phyloP scores from a whole-genome alignment of 75 land plant genomes.

The Azolla pinnata region DNA sequence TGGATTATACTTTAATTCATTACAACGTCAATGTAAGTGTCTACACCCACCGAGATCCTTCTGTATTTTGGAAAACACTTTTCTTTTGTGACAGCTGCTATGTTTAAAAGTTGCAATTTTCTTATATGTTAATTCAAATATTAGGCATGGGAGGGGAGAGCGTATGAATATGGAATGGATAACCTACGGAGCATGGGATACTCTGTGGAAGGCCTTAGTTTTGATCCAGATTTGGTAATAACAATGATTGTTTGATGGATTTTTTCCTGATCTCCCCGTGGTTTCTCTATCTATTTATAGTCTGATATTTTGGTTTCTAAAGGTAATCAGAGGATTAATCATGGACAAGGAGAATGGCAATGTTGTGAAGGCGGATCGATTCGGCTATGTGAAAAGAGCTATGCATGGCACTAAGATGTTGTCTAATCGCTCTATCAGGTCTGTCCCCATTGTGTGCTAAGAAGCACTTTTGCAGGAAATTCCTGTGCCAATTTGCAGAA shows the following conservation, averaged over 20 bases:
- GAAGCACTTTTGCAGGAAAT: not conserved
- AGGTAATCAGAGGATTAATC: conserved; percentile 96
- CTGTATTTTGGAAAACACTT: no score
- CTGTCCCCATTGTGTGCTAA: not conserved
- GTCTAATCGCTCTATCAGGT: conserved; percentile 81
- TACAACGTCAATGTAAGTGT: conserved; percentile 86
- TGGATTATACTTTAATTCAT: conserved; percentile 95
- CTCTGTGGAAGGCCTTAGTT: conserved; percentile 84
- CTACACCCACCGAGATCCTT: no score
- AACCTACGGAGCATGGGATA: conserved; percentile 79
- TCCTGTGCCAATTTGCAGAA: not conserved
- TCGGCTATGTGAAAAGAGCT: conserved; percentile 95
- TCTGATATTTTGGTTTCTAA: not conserved
- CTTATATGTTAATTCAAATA: no score
- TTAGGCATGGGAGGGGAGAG: conserved; percentile 98
- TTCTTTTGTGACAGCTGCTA: conserved; percentile 10
- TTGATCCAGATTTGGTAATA: conserved; percentile 83
- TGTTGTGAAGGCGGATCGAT: conserved; percentile 93
- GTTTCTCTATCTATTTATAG: not conserved
- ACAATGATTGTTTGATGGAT: not conserved
- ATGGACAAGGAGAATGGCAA: conserved; percentile 96
- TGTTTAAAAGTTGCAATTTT: conserved; percentile 5
- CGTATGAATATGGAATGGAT: conserved; percentile 92
- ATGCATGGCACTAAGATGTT: conserved; percentile 97
- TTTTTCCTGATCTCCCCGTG: not conserved